A percentile compares a stretch with the other conserved stretches of the same genome.
phyloP scores from a whole-genome alignment of 2,329 filamentous ascomycete species.

The Cordyceps militaris region DNA sequence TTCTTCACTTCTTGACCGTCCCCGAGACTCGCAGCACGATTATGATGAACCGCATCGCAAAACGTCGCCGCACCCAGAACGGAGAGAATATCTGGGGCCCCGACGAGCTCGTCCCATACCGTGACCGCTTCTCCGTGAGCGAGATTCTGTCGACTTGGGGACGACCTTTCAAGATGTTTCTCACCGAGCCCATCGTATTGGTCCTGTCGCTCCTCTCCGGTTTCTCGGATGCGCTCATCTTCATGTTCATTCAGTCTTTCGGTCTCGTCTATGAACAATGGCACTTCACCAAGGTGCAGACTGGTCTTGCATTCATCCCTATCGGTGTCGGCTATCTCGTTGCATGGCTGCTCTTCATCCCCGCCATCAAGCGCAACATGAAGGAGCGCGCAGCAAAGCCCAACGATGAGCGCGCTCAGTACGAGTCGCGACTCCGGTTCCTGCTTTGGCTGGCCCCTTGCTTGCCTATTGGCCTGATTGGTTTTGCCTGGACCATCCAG shows the following conservation, averaged over 20 bases:
- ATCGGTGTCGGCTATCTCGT: conserved; percentile 61
- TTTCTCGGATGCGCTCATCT: conserved; percentile 69
- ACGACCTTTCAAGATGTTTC: conserved; percentile 65
- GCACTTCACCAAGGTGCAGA: conserved; percentile 49
- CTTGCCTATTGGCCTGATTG: conserved; percentile 59
- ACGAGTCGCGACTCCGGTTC: conserved; percentile 60
- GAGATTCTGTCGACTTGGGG: conserved; percentile 52
- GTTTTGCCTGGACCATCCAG: conserved; percentile 62
- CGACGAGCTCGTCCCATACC: conserved; percentile 59
- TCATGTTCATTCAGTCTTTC: conserved; percentile 71
- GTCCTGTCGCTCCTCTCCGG: conserved; percentile 63
- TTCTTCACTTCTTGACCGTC: conserved; percentile 60
- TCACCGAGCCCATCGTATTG: conserved; percentile 68
- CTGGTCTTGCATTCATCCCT: conserved; percentile 57
- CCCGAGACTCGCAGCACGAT: conserved; percentile 73
- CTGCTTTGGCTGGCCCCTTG: conserved; percentile 55
- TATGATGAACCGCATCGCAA: conserved; percentile 73
- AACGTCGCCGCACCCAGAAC: conserved; percentile 57
- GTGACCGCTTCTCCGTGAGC: conserved; percentile 48
- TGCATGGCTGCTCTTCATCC: conserved; percentile 53
- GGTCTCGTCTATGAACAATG: conserved; percentile 61
- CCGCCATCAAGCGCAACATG: conserved; percentile 48
- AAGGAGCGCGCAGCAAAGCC: conserved; percentile 43
- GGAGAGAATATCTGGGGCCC: conserved; percentile 62
- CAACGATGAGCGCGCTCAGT: conserved; percentile 53